Base-by-base conservation (phyloP, 495 filamentous ascomycete species). In the Aspergillus mulundensis region DNA sequence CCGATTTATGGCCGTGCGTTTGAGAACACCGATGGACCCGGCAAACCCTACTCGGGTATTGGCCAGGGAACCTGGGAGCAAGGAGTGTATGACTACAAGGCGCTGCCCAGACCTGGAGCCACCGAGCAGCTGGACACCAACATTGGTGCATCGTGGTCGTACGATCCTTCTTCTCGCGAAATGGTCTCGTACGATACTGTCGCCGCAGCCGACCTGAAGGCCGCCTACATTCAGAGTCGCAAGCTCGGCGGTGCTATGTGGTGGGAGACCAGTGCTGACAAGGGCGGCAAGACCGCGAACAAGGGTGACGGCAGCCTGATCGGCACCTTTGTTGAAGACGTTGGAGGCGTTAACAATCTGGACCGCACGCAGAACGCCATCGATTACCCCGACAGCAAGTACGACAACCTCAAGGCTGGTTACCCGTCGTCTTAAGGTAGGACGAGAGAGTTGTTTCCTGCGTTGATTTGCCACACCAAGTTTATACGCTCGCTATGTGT, bases 191-290 rank as follows among this genome's bases (percentile, higher is more conserved):
- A 91, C 66, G 93, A 97, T 58, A 87, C 77, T 18, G 74, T 84
- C 5, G 70, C 72, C 16, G 81, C 84, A 59, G 83, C 78, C 3
- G 63, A 72, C 20, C 57, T 68, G 50, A 97, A 97, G 72, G 81
- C 80, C 10, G 61, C 76, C 25, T 97, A 86, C 58, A 80, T 96
- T 48, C 71, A 72, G 57, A 50, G 78, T 11, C 78, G 78, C 28
- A 76, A 79, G 28, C 79, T 96, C 6, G 92, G 89, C 21, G 92
- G 94, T 14, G 88, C 82, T 0, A 95, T 97, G 84, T 97, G 90
- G 82, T 97, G 93, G 94, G 93, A 97, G 73, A 86, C 83, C 32
- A 90, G 86, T 64, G 87, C 85, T 48, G 93, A 97, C 65, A 86
- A 80, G 65, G 75, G 72, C 32, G 74, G 72, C 5, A 70, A 59